Base-by-base conservation (phyloP, 768 basidiomycete species). In the Chiua virens region DNA sequence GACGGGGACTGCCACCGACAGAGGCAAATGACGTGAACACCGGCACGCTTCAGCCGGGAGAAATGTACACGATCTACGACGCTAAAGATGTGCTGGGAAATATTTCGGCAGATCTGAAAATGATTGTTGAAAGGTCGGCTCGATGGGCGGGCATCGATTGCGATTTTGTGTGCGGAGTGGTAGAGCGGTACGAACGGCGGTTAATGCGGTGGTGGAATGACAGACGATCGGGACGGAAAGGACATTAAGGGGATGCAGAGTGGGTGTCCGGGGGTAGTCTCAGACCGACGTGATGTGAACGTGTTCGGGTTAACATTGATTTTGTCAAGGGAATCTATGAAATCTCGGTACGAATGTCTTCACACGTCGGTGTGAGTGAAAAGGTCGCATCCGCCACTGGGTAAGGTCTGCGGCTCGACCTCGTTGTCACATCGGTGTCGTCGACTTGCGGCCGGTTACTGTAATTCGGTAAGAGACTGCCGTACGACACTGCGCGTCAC, bases 121-220 rank as follows among this genome's bases (percentile, higher is more conserved):
- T 65, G 36, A 74, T 93, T 9, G 49, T 91, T 1, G 63, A 64
- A 20, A 74, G 77, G 18, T 85, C 75, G 0, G 80, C 79, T 7
- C 48, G 63, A 37, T 82, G 85, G 74, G 67, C 77, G 1, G 86
- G 89, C 1, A 78, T 86, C 6, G 67, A 69, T 1, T 69, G 66
- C 20, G 78, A 79, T 45, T 76, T 80, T 53, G 38, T 95, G 39
- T 67, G 73, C 3, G 68, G 64, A 10, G 75, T 87, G 15, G 73
- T 91, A 25, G 86, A 86, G 65, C 67, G 71, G 45, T 84, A 82
- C 49, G 92, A 94, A 69, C 72, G 81, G 53, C 72, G 88, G 44
- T 53, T 92, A 32, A 59, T 71, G 56, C 70, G 75, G 47, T 80
- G 82, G 79, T 75, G 75, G 76, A 68, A 64, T 30, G 53, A 50